Base-by-base conservation (phyloP, 345 rosid species). In the Eutrema heterophyllum region DNA sequence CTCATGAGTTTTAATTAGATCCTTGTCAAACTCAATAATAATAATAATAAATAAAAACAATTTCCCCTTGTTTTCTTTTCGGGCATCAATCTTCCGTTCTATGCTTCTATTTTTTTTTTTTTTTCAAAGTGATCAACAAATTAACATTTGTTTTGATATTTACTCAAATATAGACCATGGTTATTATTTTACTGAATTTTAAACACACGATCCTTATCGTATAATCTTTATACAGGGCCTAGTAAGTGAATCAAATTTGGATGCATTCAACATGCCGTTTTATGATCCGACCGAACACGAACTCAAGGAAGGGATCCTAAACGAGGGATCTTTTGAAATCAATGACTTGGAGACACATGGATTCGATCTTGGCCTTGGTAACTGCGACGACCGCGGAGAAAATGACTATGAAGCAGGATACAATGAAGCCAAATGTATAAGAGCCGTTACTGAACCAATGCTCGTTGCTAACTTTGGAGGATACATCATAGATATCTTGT, bases 381-480 rank as follows among this genome's bases (percentile, higher is more conserved):
- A 66, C 33, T 35, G 50, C 11, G 58, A 56, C 10, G 8, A n/a
- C 44, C 15, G 56, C 39, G 24, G 27, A 70, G 77, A 13, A 76
- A 2, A 21, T 58, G 3, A 68, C 12, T 18, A 0, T 13, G 40
- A 27, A 6, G 27, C 62, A 30, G 73, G 70, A 60, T 13, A 16
- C 77, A 72, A 50, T 16, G 74, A 72, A 75, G 78, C 83, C 66
- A 77, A 78, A 65, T 73, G 41, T 58, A 77, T 77, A 40, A 70
- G 67, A 49, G 79, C 76, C 0, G 80, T 65, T 39, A 56, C 7
- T 71, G 80, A 77, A 57, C 71, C 80, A 43, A 39, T 71, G 78
- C 85, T 85, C 7, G 40, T 76, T 4, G 74, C 73, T 60, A 89
- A 87, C 45, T 87, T 84, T 27, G 83, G 80, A 7, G 82, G 77